A percentile compares a stretch with the other conserved stretches of the same genome.
phyloP scores from a whole-genome alignment of 1,139 yeast species.

The Saccharomyces hybrid region DNA sequence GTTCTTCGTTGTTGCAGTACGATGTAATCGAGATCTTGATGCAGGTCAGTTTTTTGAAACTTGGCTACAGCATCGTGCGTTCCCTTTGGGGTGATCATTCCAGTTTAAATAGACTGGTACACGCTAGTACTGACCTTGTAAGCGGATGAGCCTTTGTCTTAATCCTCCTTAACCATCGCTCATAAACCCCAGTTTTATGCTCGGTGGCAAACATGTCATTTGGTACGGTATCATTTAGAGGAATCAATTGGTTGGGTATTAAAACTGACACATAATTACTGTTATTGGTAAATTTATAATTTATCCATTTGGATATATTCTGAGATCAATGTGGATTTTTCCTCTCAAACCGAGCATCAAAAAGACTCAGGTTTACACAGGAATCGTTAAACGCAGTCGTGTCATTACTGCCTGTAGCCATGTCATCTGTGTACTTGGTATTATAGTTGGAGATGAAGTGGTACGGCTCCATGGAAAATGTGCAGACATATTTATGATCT shows the following conservation, averaged over 20 bases:
- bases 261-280: too few relatives aligned
- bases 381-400: conserved; percentile 22
- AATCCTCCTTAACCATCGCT: background rate
- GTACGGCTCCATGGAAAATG: conserved; percentile 22
- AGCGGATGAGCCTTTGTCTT: background rate
- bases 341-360: conserved; percentile 64
- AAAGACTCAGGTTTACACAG: conserved; percentile 51
- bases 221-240: background rate
- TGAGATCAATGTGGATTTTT: conserved; percentile 44
- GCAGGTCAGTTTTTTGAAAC: conserved; percentile 22
- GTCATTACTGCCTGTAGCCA: background rate
- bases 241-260: background rate
- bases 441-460: conserved; percentile 24
- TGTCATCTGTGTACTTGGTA: background rate
- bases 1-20: conserved; percentile 19
- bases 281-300: background rate
- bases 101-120: background rate
- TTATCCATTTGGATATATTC: background rate
- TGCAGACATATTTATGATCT: conserved; percentile 12
- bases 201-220: background rate
- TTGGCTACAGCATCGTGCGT: conserved; percentile 11
- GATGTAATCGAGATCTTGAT: conserved; percentile 19
- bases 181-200: background rate
- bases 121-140: background rate
- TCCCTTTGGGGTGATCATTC: conserved; percentile 10